phyloP scores from a whole-genome alignment of 371 early-diverging fungal genomes.

The Rhizopus arrhizus region DNA sequence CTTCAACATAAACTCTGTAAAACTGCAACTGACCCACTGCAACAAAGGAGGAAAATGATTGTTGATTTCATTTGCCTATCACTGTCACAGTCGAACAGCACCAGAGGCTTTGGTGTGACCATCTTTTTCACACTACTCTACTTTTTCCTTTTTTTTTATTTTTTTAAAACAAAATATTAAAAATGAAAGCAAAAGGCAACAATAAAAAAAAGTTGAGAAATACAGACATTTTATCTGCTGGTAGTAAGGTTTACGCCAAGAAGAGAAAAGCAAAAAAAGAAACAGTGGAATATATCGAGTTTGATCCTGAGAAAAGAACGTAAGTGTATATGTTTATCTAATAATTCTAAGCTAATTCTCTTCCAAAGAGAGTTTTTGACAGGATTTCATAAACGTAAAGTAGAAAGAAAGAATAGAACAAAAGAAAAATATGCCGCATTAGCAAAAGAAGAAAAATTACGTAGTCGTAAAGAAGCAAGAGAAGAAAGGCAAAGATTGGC shows the following conservation, averaged over 20 bases:
- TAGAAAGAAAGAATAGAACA: slow-evolving; percentile 67
- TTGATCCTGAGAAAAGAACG: slow-evolving; percentile 67
- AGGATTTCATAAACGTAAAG: slow-evolving; percentile 83
- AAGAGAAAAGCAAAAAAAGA: slow-evolving; percentile 70
- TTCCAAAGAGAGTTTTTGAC: slow-evolving; percentile 67
- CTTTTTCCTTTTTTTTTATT: not conserved
- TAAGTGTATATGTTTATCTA: slow-evolving; percentile 24
- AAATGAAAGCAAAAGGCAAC: slow-evolving; percentile 18
- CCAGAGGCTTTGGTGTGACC: slow-evolving; percentile 10
- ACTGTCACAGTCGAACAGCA: not conserved
- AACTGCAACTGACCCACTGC: too few species aligned
- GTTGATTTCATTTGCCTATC: too few species aligned
- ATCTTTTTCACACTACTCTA: slow-evolving; percentile 5
- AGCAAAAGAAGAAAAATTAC: slow-evolving; percentile 58
- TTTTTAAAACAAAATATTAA: not conserved
- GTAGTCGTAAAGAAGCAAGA: slow-evolving; percentile 53
- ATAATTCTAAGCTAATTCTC: not conserved
- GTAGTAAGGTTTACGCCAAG: slow-evolving; percentile 69
- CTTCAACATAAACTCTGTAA: too few species aligned
- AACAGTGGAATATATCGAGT: slow-evolving; percentile 63
- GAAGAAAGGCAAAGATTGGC: slow-evolving; percentile 49
- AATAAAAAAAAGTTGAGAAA: slow-evolving; percentile 44
- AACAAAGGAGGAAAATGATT: too few species aligned
- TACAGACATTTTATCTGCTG: slow-evolving; percentile 64
- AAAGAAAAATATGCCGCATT: slow-evolving; percentile 54